Conservation (phyloP, 208 protist genomes). For the Acanthamoeba healyi region DNA sequence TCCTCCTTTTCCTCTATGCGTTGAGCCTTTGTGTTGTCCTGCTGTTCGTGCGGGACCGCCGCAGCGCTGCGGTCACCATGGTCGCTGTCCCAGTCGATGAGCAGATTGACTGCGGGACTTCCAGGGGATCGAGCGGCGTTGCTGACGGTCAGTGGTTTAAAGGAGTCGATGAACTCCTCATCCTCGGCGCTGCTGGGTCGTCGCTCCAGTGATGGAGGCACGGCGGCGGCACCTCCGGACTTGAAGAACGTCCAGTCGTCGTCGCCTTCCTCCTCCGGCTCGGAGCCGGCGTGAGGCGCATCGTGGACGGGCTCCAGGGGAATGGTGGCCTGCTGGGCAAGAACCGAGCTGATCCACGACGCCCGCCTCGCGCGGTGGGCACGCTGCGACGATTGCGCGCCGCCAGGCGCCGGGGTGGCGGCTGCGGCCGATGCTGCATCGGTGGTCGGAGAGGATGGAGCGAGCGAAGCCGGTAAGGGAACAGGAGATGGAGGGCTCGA, state of each 20-base stretch:
- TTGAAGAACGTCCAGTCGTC: constrained; percentile 53
- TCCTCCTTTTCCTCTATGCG: background rate
- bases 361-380: background rate
- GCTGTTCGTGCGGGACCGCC: too few relatives aligned
- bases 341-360: constrained; percentile 34
- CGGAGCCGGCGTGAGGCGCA: background rate
- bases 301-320: background rate
- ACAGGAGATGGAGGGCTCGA: background rate
- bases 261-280: background rate
- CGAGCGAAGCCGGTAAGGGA: background rate
- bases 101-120: background rate
- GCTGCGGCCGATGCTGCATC: background rate
- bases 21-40: background rate
- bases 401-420: too few relatives aligned
- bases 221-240: background rate
- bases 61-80: background rate
- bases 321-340: constrained; percentile 22
- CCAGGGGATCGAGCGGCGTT: background rate
- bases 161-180: background rate
- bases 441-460: background rate
- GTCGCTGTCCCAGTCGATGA: background rate
- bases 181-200: background rate
- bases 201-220: too few relatives aligned
- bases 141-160: background rate
- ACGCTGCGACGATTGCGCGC: background rate